phyloP scores from a whole-genome alignment of 116 monocot species.

The Zostera marina region DNA sequence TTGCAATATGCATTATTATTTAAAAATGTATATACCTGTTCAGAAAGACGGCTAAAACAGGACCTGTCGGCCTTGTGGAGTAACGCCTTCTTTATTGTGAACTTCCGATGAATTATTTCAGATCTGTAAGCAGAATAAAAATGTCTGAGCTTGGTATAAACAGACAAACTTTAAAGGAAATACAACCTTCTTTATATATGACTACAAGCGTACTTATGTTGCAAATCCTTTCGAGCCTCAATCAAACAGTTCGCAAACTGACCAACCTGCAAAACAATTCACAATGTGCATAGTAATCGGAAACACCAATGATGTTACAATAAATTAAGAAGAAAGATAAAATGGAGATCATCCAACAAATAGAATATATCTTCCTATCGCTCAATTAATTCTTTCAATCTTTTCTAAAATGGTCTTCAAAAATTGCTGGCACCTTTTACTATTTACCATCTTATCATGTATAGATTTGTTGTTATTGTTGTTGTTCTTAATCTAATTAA shows the following conservation, averaged over 20 bases:
- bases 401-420: too few relatives aligned
- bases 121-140: constrained; percentile 20
- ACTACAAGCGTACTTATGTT: constrained; percentile 45
- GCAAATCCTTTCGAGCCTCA: constrained; percentile 73
- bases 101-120: constrained; percentile 43
- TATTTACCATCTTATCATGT: too few relatives aligned
- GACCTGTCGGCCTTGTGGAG: constrained; percentile 45
- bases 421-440: too few relatives aligned
- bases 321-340: neutral
- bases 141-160: neutral
- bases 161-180: neutral
- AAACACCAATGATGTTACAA: neutral
- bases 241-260: constrained; percentile 61
- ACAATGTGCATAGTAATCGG: neutral
- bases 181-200: neutral
- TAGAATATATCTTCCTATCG: too few relatives aligned
- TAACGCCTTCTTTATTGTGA: constrained; percentile 67
- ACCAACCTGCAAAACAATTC: constrained; percentile 33
- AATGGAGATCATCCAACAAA: neutral
- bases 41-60: constrained; percentile 51
- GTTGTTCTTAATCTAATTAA: too few relatives aligned
- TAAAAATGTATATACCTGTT: constrained; percentile 26
- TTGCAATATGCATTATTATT: too few relatives aligned
- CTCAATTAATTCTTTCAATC: too few relatives aligned
- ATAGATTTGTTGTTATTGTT: too few relatives aligned